Conservation (phyloP, 371 early-diverging fungal genomes). For the Mucor irregularis region DNA sequence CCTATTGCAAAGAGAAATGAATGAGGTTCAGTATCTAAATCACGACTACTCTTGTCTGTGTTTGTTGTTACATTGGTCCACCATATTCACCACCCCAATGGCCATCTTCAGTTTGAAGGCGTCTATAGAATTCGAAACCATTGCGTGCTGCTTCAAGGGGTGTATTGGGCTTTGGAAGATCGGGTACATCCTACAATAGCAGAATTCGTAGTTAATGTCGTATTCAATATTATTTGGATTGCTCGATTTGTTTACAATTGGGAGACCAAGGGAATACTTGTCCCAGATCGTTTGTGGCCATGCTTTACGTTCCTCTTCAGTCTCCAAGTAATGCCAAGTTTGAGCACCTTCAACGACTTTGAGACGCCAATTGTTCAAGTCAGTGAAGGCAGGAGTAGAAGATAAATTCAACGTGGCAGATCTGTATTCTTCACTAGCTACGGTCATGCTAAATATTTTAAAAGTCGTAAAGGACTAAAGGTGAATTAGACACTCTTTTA, state of each 20-base stretch:
- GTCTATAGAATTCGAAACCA: constrained; percentile 84
- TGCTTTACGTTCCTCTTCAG: constrained; percentile 59
- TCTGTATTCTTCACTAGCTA: constrained; percentile 11
- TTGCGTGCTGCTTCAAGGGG: constrained; percentile 84
- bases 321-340: constrained; percentile 87
- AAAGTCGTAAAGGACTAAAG: no score
- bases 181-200: constrained; percentile 52
- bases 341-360: constrained; percentile 84
- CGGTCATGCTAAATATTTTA: no score
- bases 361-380: constrained; percentile 79
- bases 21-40: not conserved
- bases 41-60: not conserved
- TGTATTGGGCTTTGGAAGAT: constrained; percentile 52
- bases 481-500: no score
- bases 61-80: constrained; percentile 77
- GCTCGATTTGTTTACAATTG: constrained; percentile 43
- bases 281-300: constrained; percentile 84
- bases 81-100: constrained; percentile 98
- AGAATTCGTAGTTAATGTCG: no score
- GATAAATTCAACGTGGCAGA: constrained; percentile 41
- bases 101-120: constrained; percentile 92
- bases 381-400: constrained; percentile 56
- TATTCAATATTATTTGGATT: no score
- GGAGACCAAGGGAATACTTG: constrained; percentile 89
- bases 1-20: constrained; percentile 24